Evolutionary conservation across 1,139 yeast genomes (phyloP), one percentile per base, ranked within the genome.

Genomic region (Candida sojae): DNA sequence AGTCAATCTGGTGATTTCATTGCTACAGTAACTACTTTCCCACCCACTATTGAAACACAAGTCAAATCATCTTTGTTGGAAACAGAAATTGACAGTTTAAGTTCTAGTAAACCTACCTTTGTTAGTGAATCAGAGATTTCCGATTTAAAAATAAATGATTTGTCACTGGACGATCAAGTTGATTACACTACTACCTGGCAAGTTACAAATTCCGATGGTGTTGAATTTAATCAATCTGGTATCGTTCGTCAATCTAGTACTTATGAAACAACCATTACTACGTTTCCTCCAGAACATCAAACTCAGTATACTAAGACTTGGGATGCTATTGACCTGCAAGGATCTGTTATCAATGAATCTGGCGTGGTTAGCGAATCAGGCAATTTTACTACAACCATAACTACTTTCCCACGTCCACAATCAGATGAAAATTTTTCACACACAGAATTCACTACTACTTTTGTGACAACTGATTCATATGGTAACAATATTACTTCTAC

Each of bases 291-390:
- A 5, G 29, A 31, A 31, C 29, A 26, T 8, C 25, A 23, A 35
- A 26, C 31, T 4, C 56, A 56, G n/a, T 52, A 42, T 32, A 44
- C 50, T 17, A 48, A 47, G 12, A 49, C 53, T 12, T 43, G 43
- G 42, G 43, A 47, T 8, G 39, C 43, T 12, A 42, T 49, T 31
- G 36, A 43, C 21, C 26, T 44, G n/a, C 45, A 56, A 43, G 66
- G 66, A n/a, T 47, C 54, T 25, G 49, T 40, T 37, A 49, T 38
- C 33, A 44, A 48, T 29, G 47, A 48, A n/a, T 43, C 54, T 26
- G 54, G 49, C 13, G 35, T 43, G 28, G 50, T 45, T 28, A 35
- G 45, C n/a, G 37, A 33, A 13, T 39, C 45, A 9, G 31, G 25
- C 2, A n/a, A n/a, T 13, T 9, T 6, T 10, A 17, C 5, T 26